These are phyloP conservation scores for Leccinum aurantiacum DNA, from an alignment of 768 basidiomycete species.

Conservation along the genomic window DNA sequence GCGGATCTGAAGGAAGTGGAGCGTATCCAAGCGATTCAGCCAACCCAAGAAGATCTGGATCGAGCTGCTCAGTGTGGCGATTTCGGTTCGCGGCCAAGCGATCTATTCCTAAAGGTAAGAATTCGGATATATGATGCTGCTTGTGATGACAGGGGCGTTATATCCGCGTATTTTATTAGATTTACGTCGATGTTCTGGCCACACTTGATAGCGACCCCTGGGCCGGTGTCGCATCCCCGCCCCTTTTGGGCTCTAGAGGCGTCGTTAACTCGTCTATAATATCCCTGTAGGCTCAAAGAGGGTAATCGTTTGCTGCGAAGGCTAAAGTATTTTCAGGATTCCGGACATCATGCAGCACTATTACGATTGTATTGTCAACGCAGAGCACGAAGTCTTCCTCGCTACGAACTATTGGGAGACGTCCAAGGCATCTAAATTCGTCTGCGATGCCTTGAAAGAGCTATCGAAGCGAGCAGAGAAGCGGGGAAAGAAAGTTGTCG, in stretches of 20 bases:
- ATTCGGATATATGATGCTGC: background rate
- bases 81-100: constrained; percentile 53
- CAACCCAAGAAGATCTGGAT: constrained; percentile 44
- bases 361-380: constrained; percentile 57
- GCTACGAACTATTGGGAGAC: constrained; percentile 66
- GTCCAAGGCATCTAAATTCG: constrained; percentile 48
- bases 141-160: background rate
- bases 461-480: constrained; percentile 48
- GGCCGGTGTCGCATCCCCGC: constrained; percentile 58
- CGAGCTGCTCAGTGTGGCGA: constrained; percentile 47
- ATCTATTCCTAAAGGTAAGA: constrained; percentile 60
- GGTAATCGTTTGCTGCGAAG: background rate
- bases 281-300: constrained; percentile 42
- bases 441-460: constrained; percentile 52
- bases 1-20: constrained; percentile 18
- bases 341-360: constrained; percentile 77
- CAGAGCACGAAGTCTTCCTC: constrained; percentile 63
- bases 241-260: constrained; percentile 60
- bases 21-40: constrained; percentile 25
- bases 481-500: constrained; percentile 49
- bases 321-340: constrained; percentile 39
- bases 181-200: constrained; percentile 62
- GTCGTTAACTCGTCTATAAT: constrained; percentile 63
- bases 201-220: constrained; percentile 55
- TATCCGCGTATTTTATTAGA: constrained; percentile 33